A percentile compares a stretch with the other conserved stretches of the same genome.
These are phyloP conservation scores for Candida glucosophila DNA, from an alignment of 1,139 yeast genomes.

Conservation along the genomic window DNA sequence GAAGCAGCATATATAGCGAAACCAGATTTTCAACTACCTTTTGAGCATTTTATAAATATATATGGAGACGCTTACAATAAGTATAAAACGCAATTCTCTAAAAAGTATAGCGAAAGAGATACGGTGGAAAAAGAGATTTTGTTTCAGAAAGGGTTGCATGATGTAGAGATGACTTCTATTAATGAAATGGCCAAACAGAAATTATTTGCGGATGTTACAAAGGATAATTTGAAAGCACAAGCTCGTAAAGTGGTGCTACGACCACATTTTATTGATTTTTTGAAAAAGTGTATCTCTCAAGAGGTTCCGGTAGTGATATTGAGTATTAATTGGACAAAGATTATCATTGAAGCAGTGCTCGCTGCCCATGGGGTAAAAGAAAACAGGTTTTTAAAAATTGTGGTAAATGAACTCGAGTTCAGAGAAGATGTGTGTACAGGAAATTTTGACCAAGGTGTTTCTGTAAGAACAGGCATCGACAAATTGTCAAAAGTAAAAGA, in stretches of 20 bases:
- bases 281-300: conserved; percentile 12
- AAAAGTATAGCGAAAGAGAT: conserved; percentile 12
- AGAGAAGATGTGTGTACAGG: conserved; percentile 34
- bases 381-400: conserved; percentile 13
- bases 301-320: conserved; percentile 37
- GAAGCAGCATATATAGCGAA: conserved; percentile 37
- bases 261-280: conserved; percentile 34
- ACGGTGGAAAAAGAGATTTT: conserved; percentile 23
- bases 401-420: conserved; percentile 45
- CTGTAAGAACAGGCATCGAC: conserved; percentile 50
- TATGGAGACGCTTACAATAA: conserved; percentile 32
- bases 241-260: conserved; percentile 31
- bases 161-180: conserved; percentile 46
- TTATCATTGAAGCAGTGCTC: conserved; percentile 38
- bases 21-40: conserved; percentile 28
- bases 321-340: conserved; percentile 60
- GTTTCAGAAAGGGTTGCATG: conserved; percentile 37
- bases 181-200: conserved; percentile 28
- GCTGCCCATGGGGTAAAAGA: conserved; percentile 18
- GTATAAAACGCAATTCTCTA: conserved; percentile 11
- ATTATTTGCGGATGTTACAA: conserved; percentile 38
- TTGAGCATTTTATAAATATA: conserved; percentile 35
- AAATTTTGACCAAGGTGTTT: conserved; percentile 12
- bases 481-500: conserved; percentile 26
- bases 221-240: conserved; percentile 20